phyloP scores from a whole-genome alignment of 257 asterid genomes.

The Plectranthus barbatus region DNA sequence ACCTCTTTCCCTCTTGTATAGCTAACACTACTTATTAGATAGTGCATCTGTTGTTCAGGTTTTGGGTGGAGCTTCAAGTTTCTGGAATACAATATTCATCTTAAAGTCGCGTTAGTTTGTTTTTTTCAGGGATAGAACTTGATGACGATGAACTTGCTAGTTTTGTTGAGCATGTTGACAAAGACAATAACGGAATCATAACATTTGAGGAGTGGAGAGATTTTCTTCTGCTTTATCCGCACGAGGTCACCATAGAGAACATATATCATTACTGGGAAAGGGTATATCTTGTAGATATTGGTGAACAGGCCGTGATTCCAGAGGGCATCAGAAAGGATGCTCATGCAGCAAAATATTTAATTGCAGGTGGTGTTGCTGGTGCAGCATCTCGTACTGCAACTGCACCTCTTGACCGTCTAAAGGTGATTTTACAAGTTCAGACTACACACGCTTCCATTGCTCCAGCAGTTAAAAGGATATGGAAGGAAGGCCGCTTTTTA shows the following conservation, averaged over 20 bases:
- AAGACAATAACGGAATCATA: slow-evolving; percentile 88
- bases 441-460: slow-evolving; percentile 55
- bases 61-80: background rate
- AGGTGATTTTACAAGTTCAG: slow-evolving; percentile 87
- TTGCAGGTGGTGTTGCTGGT: slow-evolving; percentile 98
- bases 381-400: slow-evolving; percentile 93
- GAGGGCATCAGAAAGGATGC: slow-evolving; percentile 89
- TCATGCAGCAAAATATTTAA: slow-evolving; percentile 66
- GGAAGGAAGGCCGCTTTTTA: slow-evolving; percentile 62
- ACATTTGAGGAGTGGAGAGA: slow-evolving; percentile 99
- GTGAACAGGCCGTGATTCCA: slow-evolving; percentile 91
- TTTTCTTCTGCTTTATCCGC: slow-evolving; percentile 88
- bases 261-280: slow-evolving; percentile 88
- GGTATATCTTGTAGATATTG: slow-evolving; percentile 89
- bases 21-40: too few species aligned
- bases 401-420: slow-evolving; percentile 91
- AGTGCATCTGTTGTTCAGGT: slow-evolving; percentile 2
- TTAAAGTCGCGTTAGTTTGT: slow-evolving; percentile 61
- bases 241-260: slow-evolving; percentile 89
- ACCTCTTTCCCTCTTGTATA: too few species aligned
- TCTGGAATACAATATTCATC: slow-evolving; percentile 30
- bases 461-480: slow-evolving; percentile 57
- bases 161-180: slow-evolving; percentile 93
- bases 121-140: slow-evolving; percentile 88
- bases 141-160: slow-evolving; percentile 90